Conservation (phyloP, 129 eudicot genomes). For the Lonicera japonica region DNA sequence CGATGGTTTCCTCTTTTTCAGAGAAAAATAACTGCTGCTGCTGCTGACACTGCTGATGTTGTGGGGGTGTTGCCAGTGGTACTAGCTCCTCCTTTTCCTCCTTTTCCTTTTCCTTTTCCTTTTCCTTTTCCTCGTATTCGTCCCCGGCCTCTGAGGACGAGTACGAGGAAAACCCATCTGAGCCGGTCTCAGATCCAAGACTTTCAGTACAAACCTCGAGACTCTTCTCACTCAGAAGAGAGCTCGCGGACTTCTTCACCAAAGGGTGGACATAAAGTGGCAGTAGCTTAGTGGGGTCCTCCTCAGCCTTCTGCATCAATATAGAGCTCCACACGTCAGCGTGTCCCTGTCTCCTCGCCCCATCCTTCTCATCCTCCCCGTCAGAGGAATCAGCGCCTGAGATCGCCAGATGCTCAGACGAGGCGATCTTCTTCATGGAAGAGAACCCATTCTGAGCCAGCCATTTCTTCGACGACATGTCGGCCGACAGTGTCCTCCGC, state of each 20-base stretch:
- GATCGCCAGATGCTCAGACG: slow-evolving; percentile 32
- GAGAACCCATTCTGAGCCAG: slow-evolving; percentile 40
- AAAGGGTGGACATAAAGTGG: slow-evolving; percentile 80
- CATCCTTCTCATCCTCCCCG: slow-evolving; percentile 28
- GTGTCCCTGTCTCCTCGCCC: background rate
- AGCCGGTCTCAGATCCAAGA: slow-evolving; percentile 95
- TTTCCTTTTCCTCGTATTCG: too few relatives aligned
- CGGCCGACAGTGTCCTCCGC: slow-evolving; percentile 77
- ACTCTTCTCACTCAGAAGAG: slow-evolving; percentile 70
- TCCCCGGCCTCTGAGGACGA: slow-evolving; percentile 16
- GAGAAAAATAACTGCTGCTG: too few relatives aligned
- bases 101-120: too few relatives aligned
- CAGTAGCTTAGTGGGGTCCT: slow-evolving; percentile 21
- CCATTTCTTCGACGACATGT: slow-evolving; percentile 89
- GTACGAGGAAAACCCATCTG: slow-evolving; percentile 51
- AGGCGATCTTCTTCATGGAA: slow-evolving; percentile 44
- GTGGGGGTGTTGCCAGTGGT: background rate
- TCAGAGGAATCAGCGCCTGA: slow-evolving; percentile 22
- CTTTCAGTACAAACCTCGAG: slow-evolving; percentile 90
- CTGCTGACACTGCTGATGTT: too few relatives aligned
- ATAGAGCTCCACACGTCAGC: slow-evolving; percentile 59
- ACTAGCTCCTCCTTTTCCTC: slow-evolving; percentile 9
- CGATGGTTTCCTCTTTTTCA: slow-evolving; percentile 20
- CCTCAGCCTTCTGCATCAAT: slow-evolving; percentile 34
- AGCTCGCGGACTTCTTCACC: slow-evolving; percentile 41